Conservation (phyloP, 345 rosid genomes). For the Erucastrum elatum region DNA sequence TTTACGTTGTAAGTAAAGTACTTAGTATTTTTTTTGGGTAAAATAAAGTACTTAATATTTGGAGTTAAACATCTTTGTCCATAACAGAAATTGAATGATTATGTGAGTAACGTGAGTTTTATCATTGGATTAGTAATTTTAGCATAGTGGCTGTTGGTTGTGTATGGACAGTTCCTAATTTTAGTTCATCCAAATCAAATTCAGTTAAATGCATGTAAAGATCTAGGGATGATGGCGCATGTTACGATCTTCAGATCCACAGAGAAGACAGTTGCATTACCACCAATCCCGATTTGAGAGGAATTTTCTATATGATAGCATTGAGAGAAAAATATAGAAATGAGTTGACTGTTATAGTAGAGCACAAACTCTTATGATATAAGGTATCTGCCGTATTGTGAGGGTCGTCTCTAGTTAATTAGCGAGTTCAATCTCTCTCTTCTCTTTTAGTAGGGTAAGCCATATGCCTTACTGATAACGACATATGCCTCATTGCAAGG, state of each 20-base stretch:
- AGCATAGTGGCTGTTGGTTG: neutral
- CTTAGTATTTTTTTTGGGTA: too few relatives aligned
- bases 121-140: neutral
- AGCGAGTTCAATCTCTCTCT: neutral
- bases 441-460: neutral
- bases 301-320: neutral
- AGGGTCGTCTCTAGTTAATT: conserved; percentile 18
- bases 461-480: neutral
- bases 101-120: neutral
- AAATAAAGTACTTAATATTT: too few relatives aligned
- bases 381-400: too few relatives aligned
- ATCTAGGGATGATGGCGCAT: neutral
- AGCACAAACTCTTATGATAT: neutral
- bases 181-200: neutral
- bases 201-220: neutral
- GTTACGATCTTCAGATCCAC: neutral
- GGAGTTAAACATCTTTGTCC: too few relatives aligned
- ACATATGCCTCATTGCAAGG: neutral
- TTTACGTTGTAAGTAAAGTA: too few relatives aligned
- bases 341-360: neutral
- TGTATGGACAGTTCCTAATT: neutral
- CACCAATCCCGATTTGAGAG: neutral
- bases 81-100: neutral
- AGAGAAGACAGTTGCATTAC: neutral
- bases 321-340: neutral